Evolutionary conservation across 768 basidiomycete species (phyloP).

Genomic region (Tylopilus plumbeoviolaceoides): DNA sequence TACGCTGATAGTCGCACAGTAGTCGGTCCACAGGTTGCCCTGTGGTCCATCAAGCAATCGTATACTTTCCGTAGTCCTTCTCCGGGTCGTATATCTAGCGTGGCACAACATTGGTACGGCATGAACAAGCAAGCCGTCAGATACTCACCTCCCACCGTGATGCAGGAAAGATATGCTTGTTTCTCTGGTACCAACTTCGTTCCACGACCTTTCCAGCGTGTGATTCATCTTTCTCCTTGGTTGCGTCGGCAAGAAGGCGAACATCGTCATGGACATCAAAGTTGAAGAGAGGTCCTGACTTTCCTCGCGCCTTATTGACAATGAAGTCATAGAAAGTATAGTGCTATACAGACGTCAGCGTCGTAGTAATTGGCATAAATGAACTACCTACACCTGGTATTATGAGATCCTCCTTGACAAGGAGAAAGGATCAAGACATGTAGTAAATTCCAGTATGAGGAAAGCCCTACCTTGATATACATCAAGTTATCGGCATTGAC

Average conservation of each 20-base stretch:
- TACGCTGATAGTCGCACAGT: not conserved
- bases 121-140: not conserved
- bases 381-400: slow-evolving; percentile 80
- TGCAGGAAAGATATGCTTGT: slow-evolving; percentile 97
- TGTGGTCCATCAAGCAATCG: slow-evolving; percentile 45
- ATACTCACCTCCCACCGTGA: slow-evolving; percentile 87
- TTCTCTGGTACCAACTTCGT: slow-evolving; percentile 90
- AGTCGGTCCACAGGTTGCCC: not conserved
- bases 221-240: slow-evolving; percentile 95
- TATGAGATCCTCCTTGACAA: slow-evolving; percentile 85
- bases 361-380: not conserved
- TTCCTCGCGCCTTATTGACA: slow-evolving; percentile 96
- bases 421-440: slow-evolving; percentile 5
- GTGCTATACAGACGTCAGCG: slow-evolving; percentile 51
- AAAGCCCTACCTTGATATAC: slow-evolving; percentile 82
- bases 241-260: slow-evolving; percentile 88
- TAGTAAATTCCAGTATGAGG: not conserved
- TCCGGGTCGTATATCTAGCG: slow-evolving; percentile 86
- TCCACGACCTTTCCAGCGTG: slow-evolving; percentile 99
- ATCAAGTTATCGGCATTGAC: slow-evolving; percentile 94
- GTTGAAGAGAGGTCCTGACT: slow-evolving; percentile 96
- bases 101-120: not conserved
- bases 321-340: slow-evolving; percentile 99
- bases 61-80: slow-evolving; percentile 91
- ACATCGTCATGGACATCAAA: slow-evolving; percentile 99